Evolutionary conservation across 208 protist species (phyloP), one percentile per base, ranked within the genome.

Genomic region (Acanthamoeba culbertsoni): DNA sequence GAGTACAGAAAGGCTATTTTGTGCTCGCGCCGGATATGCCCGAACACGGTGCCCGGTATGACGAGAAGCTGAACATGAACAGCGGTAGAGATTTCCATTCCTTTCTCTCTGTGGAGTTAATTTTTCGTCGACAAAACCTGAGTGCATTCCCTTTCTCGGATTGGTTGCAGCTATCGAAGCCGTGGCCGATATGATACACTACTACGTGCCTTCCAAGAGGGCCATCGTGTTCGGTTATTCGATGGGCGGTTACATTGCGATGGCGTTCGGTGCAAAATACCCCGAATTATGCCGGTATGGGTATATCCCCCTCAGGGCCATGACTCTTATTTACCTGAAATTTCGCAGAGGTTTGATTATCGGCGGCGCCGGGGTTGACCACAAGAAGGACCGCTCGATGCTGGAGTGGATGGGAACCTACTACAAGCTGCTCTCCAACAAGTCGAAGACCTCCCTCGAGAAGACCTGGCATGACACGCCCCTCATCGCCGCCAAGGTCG

Each of bases 341-440:
- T 8, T 33, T 68, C 59, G 23, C 40, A 84, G 73, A 23, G 73
- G 73, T 18, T 40, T 84, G 23, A 84, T 84, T n/a, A 55, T 55
- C 6, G 73, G 73, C 26, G 73, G 73, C 16, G 73, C 73, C 3
- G 73, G 43, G 1, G 55, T 43, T 20, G 73, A 84, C 43, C 46
- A 55, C 43, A 48, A 33, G 10, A 84, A 84, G 73, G 73, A 84
- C 23, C 73, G 73, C 8, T 84, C 73, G 28, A 84, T 55, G 43
- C 45, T 84, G 12, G 73, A 84, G 45, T 84, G 73, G 73, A 84
- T 84, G 73, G 73, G 73, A 37, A 84, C 73, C 40, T 84, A 84
- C 73, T 84, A 84, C 45, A 84, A 84, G 26, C 73, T 84, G 26
- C 73, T 84, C 23, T 84, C 73, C 73, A 84, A 84, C 73, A 84